These are phyloP conservation scores for Cryptococcus jaspeensis DNA, from an alignment of 1,284 basidiomycete species.

Conservation along the genomic window DNA sequence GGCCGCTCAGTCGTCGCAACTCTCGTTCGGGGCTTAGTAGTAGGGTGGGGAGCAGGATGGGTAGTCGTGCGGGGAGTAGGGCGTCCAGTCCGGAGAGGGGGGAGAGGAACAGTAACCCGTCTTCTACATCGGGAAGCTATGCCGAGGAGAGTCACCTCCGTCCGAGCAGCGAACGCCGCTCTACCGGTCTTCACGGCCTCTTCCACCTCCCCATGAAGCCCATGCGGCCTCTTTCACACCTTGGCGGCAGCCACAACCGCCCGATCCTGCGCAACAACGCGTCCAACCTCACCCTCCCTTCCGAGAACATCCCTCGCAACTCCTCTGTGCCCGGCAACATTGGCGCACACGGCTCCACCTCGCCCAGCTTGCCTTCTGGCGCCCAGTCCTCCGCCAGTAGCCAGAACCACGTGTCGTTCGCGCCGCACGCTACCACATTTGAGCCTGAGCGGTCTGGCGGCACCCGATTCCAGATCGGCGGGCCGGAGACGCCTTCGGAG, in stretches of 20 bases:
- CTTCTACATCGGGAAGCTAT: constrained; percentile 14
- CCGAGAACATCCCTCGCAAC: constrained; percentile 12
- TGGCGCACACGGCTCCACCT: neutral
- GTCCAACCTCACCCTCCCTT: neutral
- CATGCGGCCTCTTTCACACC: constrained; percentile 14
- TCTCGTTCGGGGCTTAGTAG: constrained; percentile 34
- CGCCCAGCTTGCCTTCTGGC: neutral
- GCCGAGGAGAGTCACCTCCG: constrained; percentile 11
- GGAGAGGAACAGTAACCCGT: constrained; percentile 1
- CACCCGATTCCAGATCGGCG: constrained; percentile 12
- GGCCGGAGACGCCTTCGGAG: constrained; percentile 13
- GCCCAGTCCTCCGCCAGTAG: neutral
- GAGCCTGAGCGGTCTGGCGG: neutral
- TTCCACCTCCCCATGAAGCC: constrained; percentile 29
- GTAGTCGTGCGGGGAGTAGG: constrained; percentile 55
- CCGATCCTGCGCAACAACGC: constrained; percentile 21
- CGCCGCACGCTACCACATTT: constrained; percentile 12
- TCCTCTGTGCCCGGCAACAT: constrained; percentile 16
- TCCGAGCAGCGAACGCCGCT: constrained; percentile 12
- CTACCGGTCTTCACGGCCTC: constrained; percentile 19
- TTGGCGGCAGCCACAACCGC: constrained; percentile 4
- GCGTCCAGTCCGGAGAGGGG: constrained; percentile 51
- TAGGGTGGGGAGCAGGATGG: constrained; percentile 20
- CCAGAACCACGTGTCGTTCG: constrained; percentile 18
- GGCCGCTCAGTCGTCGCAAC: constrained; percentile 46